phyloP scores from a whole-genome alignment of 2,329 filamentous ascomycete species.

The Diaporthe destruens region DNA sequence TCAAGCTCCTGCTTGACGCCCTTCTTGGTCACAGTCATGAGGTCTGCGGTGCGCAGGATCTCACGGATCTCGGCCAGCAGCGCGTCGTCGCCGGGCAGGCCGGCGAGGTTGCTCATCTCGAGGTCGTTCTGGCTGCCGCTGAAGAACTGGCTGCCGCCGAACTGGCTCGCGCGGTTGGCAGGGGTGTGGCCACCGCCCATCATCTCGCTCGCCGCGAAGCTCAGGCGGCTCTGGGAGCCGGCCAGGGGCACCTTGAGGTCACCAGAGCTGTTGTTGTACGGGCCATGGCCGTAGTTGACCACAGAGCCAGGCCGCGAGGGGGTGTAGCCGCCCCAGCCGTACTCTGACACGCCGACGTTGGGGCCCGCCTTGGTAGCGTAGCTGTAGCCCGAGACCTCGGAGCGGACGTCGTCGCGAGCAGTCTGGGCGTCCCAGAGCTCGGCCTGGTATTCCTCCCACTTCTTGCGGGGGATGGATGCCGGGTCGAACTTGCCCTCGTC shows the following conservation, averaged over 20 bases:
- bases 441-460: conserved; percentile 98
- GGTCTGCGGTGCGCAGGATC: conserved; percentile 88
- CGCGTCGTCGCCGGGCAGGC: conserved; percentile 88
- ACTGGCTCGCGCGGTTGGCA: conserved; percentile 71
- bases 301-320: conserved; percentile 70
- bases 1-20: conserved; percentile 95
- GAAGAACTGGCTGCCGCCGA: conserved; percentile 70
- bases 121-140: conserved; percentile 72
- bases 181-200: conserved; percentile 46
- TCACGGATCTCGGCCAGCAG: conserved; percentile 94
- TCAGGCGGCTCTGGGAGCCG: conserved; percentile 76
- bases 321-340: conserved; percentile 70
- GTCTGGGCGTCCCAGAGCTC: conserved; percentile 97
- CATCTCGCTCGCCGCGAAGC: conserved; percentile 82
- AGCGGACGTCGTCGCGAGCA: conserved; percentile 82
- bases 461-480: conserved; percentile 92
- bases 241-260: conserved; percentile 56
- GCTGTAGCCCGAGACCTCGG: conserved; percentile 92
- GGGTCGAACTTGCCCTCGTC: conserved; percentile 99
- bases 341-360: conserved; percentile 72
- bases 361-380: conserved; percentile 83
- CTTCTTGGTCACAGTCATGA: conserved; percentile 99
- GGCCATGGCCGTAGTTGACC: conserved; percentile 59
- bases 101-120: conserved; percentile 80
- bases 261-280: conserved; percentile 59